Base-by-base conservation (phyloP, 345 rosid genomes). In the Mangifera indica region DNA sequence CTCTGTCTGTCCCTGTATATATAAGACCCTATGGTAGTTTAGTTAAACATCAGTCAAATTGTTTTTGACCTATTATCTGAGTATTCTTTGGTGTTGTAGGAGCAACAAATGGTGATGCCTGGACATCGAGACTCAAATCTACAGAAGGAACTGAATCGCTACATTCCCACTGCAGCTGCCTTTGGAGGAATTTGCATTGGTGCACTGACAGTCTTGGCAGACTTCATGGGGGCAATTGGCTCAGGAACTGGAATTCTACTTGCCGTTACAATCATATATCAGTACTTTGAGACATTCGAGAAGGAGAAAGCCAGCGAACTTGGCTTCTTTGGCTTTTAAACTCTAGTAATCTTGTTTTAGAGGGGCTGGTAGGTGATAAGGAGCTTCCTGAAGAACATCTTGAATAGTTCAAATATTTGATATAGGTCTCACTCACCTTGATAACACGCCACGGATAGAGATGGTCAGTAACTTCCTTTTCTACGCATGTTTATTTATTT, bases 31-130 rank as follows among this genome's bases (percentile, higher is more conserved):
- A 8, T 49, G 53, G 17, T n/a, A 12, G 17, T 14, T 3, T 9
- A 17, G 44, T 5, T 5, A 44, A 29, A 13, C 48, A 52, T 14
- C 21, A 12, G 42, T 55, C 8, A 12, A 15, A 4, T 34, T 5
- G 62, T 26, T 53, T 4, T 12, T 68, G 37, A 29, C 55, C 55
- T 75, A n/a, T 69, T 42, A 25, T 69, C 54, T 51, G 21, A 68
- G 46, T 52, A 24, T 22, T 51, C 26, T 64, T 8, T 48, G 32
- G 29, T 45, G 53, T 44, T 76, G 54, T 62, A 87, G 95, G 95
- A 90, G 68, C 95, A 90, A 87, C 92, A 87, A 84, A 89, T 89
- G 95, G 94, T 89, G 71, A 87, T 89, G 94, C 92, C 92, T 18
- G 90, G 92, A 48, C 92, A 87, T 63, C 81, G 89, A 54, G 92